Evolutionary conservation across 73 alveolate species (phyloP).

Genomic region (Symbiodinium natans): DNA sequence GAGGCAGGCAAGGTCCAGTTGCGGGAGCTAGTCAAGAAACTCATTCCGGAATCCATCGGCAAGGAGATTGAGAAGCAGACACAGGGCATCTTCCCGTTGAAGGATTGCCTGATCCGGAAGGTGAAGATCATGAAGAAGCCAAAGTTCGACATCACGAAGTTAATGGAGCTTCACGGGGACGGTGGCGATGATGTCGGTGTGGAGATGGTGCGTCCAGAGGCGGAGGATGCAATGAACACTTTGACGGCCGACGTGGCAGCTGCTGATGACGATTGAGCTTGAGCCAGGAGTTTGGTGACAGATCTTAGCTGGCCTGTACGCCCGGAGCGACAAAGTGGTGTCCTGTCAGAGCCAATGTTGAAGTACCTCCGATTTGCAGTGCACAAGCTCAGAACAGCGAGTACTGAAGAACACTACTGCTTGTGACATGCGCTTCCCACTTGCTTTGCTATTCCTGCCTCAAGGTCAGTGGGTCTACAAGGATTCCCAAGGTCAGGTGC

Average conservation of each 20-base stretch:
- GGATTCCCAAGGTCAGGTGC: constrained; percentile 4
- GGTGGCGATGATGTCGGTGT: constrained; percentile 95
- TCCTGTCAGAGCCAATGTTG: not conserved
- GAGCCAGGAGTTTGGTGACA: not conserved
- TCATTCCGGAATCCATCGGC: constrained; percentile 96
- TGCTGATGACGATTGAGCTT: constrained; percentile 26
- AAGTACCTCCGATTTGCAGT: not conserved
- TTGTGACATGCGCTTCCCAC: too few species aligned
- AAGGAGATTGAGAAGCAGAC: constrained; percentile 97
- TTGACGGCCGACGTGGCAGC: constrained; percentile 73
- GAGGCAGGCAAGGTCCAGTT: constrained; percentile 96
- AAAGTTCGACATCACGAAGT: constrained; percentile 97
- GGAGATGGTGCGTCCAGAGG: constrained; percentile 93
- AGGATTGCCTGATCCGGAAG: constrained; percentile 96
- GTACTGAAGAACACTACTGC: too few species aligned
- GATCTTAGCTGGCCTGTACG: not conserved
- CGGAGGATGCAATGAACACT: constrained; percentile 90
- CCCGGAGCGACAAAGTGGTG: not conserved
- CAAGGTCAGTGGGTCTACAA: constrained; percentile 69
- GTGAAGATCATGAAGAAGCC: constrained; percentile 98
- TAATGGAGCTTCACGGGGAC: constrained; percentile 97
- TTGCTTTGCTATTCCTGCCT: not conserved
- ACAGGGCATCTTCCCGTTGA: constrained; percentile 97
- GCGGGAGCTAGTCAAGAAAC: constrained; percentile 96
- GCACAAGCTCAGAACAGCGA: too few species aligned